Conservation (phyloP, 768 basidiomycete species). For the Hygrocybe punicea region DNA sequence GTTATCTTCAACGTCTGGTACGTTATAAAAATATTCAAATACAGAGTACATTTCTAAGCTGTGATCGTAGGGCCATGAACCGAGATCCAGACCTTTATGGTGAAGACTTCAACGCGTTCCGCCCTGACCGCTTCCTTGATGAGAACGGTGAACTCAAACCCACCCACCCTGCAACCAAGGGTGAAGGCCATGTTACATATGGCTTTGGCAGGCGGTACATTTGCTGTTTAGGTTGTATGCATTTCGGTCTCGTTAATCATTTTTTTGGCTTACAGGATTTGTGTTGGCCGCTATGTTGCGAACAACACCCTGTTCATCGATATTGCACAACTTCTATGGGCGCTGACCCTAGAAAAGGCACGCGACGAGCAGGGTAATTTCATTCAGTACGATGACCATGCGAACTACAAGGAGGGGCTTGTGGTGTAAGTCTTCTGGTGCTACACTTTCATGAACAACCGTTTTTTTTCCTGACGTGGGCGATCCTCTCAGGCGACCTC, state of each 20-base stretch:
- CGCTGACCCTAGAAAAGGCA: slow-evolving; percentile 10
- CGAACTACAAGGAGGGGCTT: slow-evolving; percentile 13
- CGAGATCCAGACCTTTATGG: slow-evolving; percentile 19
- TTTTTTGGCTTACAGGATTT: slow-evolving; percentile 22
- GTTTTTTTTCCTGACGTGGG: neutral
- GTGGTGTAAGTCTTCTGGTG: slow-evolving; percentile 13
- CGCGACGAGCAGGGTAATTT: slow-evolving; percentile 4
- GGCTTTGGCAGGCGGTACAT: slow-evolving; percentile 30
- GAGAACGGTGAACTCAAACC: slow-evolving; percentile 19
- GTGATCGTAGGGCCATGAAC: slow-evolving; percentile 20
- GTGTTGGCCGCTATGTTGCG: slow-evolving; percentile 33
- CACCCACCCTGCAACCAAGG: slow-evolving; percentile 24
- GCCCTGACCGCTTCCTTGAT: slow-evolving; percentile 23
- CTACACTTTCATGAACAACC: neutral
- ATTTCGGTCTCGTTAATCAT: neutral
- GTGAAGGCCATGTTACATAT: slow-evolving; percentile 31
- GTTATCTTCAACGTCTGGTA: slow-evolving; percentile 53
- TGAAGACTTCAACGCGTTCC: slow-evolving; percentile 5
- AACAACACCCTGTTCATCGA: slow-evolving; percentile 28
- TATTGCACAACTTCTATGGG: slow-evolving; percentile 32
- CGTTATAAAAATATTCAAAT: slow-evolving; percentile 9
- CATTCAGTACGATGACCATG: slow-evolving; percentile 11
- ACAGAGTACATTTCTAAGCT: slow-evolving; percentile 15
- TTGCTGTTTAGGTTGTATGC: neutral
- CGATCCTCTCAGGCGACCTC: neutral